Conservation (phyloP, 805 yeast species). For the Starmera quercuum region DNA sequence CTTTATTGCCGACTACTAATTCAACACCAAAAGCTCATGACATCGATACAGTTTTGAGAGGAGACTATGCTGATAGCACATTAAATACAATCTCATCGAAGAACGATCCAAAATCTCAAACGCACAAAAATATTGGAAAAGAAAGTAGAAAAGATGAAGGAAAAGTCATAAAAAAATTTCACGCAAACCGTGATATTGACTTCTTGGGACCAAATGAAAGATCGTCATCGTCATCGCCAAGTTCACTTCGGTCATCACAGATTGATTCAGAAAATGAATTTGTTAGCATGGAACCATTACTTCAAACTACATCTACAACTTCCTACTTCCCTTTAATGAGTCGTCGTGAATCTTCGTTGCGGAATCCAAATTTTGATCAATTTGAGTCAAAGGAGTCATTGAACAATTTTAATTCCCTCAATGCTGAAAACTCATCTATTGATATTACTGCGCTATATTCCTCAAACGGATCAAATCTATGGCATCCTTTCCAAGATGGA, state of each 20-base stretch:
- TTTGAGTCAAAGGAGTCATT: slow-evolving; percentile 23
- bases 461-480: slow-evolving; percentile 12
- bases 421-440: slow-evolving; percentile 22
- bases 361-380: slow-evolving; percentile 11
- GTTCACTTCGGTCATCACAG: neutral
- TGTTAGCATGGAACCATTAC: slow-evolving; percentile 22
- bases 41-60: neutral
- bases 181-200: no score
- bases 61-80: no score
- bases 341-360: slow-evolving; percentile 1
- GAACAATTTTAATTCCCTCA: slow-evolving; percentile 4
- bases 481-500: slow-evolving; percentile 19
- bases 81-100: no score
- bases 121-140: no score
- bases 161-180: no score
- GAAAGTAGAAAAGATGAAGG: no score
- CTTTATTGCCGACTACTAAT: no score
- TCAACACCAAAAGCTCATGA: slow-evolving; percentile 1
- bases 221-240: slow-evolving; percentile 8
- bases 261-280: slow-evolving; percentile 6
- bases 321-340: neutral
- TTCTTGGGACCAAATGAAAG: neutral
- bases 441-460: slow-evolving; percentile 29
- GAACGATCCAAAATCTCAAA: no score
- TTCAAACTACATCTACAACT: slow-evolving; percentile 8